phyloP scores from a whole-genome alignment of 2,329 filamentous ascomycete species.

The Exophiala calicioides region DNA sequence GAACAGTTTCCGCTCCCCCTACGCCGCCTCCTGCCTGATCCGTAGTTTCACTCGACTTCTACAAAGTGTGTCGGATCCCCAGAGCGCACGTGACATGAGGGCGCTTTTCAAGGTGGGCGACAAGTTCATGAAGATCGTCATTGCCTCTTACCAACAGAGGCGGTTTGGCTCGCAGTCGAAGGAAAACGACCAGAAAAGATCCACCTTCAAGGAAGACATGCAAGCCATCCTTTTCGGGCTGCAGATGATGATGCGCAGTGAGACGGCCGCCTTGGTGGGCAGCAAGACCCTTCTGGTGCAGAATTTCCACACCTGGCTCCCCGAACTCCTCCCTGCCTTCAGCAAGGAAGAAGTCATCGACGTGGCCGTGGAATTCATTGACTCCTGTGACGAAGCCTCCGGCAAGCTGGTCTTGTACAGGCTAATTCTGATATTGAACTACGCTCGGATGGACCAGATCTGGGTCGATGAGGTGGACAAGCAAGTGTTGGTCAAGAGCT shows the following conservation, averaged over 20 bases:
- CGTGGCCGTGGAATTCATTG: slow-evolving; percentile 89
- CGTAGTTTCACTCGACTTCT: slow-evolving; percentile 83
- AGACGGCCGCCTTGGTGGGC: slow-evolving; percentile 80
- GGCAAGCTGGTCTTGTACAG: slow-evolving; percentile 92
- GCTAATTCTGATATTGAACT: slow-evolving; percentile 88
- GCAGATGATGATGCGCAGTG: slow-evolving; percentile 84
- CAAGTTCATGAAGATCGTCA: slow-evolving; percentile 90
- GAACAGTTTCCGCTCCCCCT: slow-evolving; percentile 86
- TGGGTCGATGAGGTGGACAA: slow-evolving; percentile 79
- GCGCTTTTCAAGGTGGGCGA: slow-evolving; percentile 93
- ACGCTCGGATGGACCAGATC: slow-evolving; percentile 71
- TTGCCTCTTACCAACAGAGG: slow-evolving; percentile 80
- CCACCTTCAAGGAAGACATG: slow-evolving; percentile 77
- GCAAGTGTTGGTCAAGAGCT: slow-evolving; percentile 73
- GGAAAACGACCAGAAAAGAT: slow-evolving; percentile 32
- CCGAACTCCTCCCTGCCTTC: slow-evolving; percentile 77
- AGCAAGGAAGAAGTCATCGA: slow-evolving; percentile 82
- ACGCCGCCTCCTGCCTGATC: slow-evolving; percentile 84
- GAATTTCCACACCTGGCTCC: slow-evolving; percentile 97
- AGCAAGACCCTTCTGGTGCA: slow-evolving; percentile 95
- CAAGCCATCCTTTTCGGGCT: slow-evolving; percentile 86
- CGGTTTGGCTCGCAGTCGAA: slow-evolving; percentile 71
- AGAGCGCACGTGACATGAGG: slow-evolving; percentile 79
- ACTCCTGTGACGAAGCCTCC: slow-evolving; percentile 82
- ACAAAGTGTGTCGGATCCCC: slow-evolving; percentile 77